Base-by-base conservation (phyloP, 2,329 filamentous ascomycete genomes). In the Trichocomaceae sp. region DNA sequence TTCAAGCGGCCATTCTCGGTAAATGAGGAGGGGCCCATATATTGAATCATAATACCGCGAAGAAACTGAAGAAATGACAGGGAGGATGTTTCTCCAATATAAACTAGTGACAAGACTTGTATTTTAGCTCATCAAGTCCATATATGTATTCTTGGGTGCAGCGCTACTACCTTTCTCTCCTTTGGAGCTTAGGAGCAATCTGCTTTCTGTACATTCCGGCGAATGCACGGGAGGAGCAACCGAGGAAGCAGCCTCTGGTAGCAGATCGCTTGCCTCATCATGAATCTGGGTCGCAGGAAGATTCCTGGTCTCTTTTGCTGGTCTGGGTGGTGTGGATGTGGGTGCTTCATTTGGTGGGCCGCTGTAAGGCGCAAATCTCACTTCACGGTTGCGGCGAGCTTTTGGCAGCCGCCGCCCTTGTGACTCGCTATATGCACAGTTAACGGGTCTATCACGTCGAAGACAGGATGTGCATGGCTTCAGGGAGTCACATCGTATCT, bases 21-120 rank as follows among this genome's bases (percentile, higher is more conserved):
- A 61, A 82, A 82, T 15, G 75, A 72, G 0, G 78, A 80, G 1
- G 78, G 78, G 0, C 79, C 79, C 53, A 81, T 79, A 56, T 80
- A 73, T 31, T 76, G 75, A 9, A 74, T 74, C 58, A 77, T 76
- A 70, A 13, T 78, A 73, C 13, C 81, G 69, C 35, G 49, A 20
- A 56, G 29, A 33, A 81, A 72, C 55, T 82, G 78, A 1, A 83
- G 65, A 55, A 83, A 83, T 0, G 80, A 82, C 13, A 83, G 66
- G 69, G n/a, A 77, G 74, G 47, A 79, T 70, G 49, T 75, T 79
- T 0, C 79, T 75, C 79, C 54, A 29, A 56, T 49, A 20, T 52
- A 56, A 7, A 56, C 54, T 56, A 29, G 3, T 17, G 8, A 46
- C 29, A 52, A 3, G 20, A 42, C 5, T 42, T 17, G 15, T 39